These are phyloP conservation scores for Zostera marina DNA, from an alignment of 116 monocot species.

Conservation along the genomic window DNA sequence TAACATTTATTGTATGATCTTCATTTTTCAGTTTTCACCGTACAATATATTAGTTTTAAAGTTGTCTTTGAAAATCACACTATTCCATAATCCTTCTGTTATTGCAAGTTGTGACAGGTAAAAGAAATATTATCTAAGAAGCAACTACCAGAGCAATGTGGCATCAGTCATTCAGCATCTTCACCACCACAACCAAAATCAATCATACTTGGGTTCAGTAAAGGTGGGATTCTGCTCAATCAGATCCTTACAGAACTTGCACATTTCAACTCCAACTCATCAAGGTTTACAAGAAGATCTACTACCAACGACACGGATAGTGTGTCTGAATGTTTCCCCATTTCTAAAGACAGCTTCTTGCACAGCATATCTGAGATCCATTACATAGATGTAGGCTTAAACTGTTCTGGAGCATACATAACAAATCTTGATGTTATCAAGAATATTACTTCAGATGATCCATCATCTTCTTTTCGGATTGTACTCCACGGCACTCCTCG, in stretches of 20 bases:
- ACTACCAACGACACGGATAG: not conserved
- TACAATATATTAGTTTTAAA: too few relatives aligned
- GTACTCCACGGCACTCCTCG: conserved; percentile 80
- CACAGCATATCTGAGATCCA: conserved; percentile 59
- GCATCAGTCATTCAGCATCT: not conserved
- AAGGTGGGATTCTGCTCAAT: conserved; percentile 74
- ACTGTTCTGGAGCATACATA: conserved; percentile 60
- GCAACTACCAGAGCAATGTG: not conserved
- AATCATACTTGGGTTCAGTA: conserved; percentile 71
- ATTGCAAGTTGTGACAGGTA: not conserved
- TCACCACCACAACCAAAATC: conserved; percentile 23
- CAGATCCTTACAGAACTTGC: conserved; percentile 71
- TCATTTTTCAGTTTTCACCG: too few relatives aligned
- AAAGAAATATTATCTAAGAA: not conserved
- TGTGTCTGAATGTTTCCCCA: conserved; percentile 14
- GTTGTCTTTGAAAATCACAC: too few relatives aligned
- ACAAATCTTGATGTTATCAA: conserved; percentile 27
- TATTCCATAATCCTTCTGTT: not conserved
- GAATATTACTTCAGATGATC: not conserved
- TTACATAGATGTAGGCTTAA: conserved; percentile 86
- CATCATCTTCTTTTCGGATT: conserved; percentile 18
- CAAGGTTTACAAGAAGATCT: not conserved
- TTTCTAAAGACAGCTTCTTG: conserved; percentile 26
- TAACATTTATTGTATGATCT: too few relatives aligned
- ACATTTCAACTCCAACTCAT: conserved; percentile 11